These are phyloP conservation scores for Quercus wislizeni DNA, from an alignment of 306 rosid species.

Conservation along the genomic window DNA sequence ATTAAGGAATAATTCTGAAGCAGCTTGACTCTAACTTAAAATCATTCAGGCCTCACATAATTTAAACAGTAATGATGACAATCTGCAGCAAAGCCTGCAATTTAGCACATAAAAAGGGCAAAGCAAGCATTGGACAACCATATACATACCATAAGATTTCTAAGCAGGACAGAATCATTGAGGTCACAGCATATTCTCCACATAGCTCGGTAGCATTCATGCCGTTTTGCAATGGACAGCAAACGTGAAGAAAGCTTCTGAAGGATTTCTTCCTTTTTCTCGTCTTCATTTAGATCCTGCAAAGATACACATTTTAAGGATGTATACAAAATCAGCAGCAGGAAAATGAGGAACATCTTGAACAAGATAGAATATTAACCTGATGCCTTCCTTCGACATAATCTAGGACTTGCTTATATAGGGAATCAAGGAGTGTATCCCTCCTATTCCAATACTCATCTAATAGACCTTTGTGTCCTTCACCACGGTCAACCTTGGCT, in stretches of 20 bases:
- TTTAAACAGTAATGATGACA: background rate
- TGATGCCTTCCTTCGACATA: constrained; percentile 46
- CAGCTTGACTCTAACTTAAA: background rate
- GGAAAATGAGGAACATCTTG: constrained; percentile 16
- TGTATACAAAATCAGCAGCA: constrained; percentile 18
- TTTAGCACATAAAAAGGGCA: constrained; percentile 1
- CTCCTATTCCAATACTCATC: constrained; percentile 88
- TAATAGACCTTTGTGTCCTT: constrained; percentile 73
- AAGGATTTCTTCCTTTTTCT: constrained; percentile 47
- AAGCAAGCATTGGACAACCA: constrained; percentile 18
- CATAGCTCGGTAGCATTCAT: constrained; percentile 76
- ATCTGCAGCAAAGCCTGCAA: background rate
- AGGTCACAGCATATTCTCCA: constrained; percentile 85
- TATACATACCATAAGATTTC: constrained; percentile 74
- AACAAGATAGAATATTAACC: constrained; percentile 47
- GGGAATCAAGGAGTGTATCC: constrained; percentile 70
- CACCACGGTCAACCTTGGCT: constrained; percentile 74
- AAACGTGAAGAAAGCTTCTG: constrained; percentile 57
- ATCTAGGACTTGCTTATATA: constrained; percentile 61
- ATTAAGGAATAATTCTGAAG: background rate
- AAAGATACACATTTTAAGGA: constrained; percentile 35
- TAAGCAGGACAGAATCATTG: constrained; percentile 72
- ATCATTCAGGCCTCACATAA: background rate
- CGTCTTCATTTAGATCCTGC: constrained; percentile 61
- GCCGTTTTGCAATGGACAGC: constrained; percentile 77